Evolutionary conservation across 2,329 filamentous ascomycete species (phyloP).

Genomic region (Aspergillus calidoustus): DNA sequence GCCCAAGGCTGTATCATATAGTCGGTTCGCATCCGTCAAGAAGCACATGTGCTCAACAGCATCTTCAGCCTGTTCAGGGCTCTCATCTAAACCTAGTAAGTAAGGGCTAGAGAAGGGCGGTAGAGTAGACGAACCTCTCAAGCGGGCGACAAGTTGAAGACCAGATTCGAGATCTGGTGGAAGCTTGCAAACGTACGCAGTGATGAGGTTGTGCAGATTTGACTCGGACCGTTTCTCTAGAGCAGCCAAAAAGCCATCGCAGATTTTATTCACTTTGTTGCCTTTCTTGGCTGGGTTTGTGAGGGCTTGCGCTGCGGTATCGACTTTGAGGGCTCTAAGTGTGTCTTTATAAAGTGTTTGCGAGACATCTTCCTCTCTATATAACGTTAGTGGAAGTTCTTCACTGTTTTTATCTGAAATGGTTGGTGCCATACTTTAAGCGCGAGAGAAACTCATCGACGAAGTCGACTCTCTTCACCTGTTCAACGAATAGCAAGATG

Average conservation of each 20-base stretch:
- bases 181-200: conserved; percentile 89
- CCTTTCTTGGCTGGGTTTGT: conserved; percentile 30
- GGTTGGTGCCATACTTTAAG: conserved; percentile 63
- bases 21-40: conserved; percentile 85
- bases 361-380: conserved; percentile 83
- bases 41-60: conserved; percentile 98
- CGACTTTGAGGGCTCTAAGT: conserved; percentile 53
- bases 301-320: conserved; percentile 32
- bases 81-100: conserved; percentile 53
- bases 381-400: conserved; percentile 33
- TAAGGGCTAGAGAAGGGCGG: not conserved
- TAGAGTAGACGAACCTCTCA: conserved; percentile 55
- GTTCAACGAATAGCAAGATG: conserved; percentile 77
- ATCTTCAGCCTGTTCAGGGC: conserved; percentile 75
- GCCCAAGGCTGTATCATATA: conserved; percentile 89
- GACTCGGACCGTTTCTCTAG: conserved; percentile 66
- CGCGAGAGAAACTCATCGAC: conserved; percentile 92
- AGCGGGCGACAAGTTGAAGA: conserved; percentile 74
- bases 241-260: conserved; percentile 76
- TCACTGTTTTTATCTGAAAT: not conserved
- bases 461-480: conserved; percentile 78
- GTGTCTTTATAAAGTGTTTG: conserved; percentile 94
- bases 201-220: conserved; percentile 89
- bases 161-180: conserved; percentile 90
- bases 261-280: conserved; percentile 83